phyloP scores from a whole-genome alignment of 495 filamentous ascomycete species.

The Trichodelitschia bisporula region DNA sequence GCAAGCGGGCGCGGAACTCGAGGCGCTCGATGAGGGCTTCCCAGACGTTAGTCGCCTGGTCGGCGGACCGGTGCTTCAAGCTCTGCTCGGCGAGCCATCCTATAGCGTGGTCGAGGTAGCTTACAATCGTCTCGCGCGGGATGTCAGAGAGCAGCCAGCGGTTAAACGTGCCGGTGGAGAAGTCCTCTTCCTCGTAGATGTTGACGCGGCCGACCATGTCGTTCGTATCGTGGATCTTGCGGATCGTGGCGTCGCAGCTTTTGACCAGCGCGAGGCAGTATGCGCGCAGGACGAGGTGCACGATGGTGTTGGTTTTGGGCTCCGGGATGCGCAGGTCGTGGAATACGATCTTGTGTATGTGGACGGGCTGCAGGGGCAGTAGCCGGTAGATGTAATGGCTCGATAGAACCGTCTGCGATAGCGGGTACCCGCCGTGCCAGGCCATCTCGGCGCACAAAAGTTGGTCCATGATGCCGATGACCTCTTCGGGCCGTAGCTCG shows the following conservation, averaged over 20 bases:
- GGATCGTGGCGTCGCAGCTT: conserved; percentile 55
- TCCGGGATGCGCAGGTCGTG: no score
- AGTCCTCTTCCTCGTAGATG: conserved; percentile 95
- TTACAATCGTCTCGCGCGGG: conserved; percentile 26
- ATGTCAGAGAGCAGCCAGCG: conserved; percentile 45
- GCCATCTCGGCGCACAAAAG: conserved; percentile 86
- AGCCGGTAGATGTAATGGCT: conserved; percentile 77
- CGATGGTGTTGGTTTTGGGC: neutral
- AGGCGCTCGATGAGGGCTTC: conserved; percentile 2
- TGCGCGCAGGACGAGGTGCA: conserved; percentile 34
- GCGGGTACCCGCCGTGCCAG: conserved; percentile 85
- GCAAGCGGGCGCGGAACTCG: conserved; percentile 6
- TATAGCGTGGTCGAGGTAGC: conserved; percentile 34
- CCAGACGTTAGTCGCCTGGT: conserved; percentile 1
- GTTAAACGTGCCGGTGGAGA: conserved; percentile 72
- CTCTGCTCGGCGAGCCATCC: conserved; percentile 21
- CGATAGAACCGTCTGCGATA: conserved; percentile 89
- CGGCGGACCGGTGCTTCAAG: neutral
- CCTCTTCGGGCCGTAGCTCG: conserved; percentile 46
- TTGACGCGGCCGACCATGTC: conserved; percentile 18
- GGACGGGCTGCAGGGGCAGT: conserved; percentile 38
- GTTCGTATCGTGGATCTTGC: conserved; percentile 33
- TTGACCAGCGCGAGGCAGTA: conserved; percentile 76
- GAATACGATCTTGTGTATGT: neutral
- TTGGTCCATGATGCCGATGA: conserved; percentile 85